phyloP scores from a whole-genome alignment of 495 filamentous ascomycete genomes.

The Chaetomium fimeti region DNA sequence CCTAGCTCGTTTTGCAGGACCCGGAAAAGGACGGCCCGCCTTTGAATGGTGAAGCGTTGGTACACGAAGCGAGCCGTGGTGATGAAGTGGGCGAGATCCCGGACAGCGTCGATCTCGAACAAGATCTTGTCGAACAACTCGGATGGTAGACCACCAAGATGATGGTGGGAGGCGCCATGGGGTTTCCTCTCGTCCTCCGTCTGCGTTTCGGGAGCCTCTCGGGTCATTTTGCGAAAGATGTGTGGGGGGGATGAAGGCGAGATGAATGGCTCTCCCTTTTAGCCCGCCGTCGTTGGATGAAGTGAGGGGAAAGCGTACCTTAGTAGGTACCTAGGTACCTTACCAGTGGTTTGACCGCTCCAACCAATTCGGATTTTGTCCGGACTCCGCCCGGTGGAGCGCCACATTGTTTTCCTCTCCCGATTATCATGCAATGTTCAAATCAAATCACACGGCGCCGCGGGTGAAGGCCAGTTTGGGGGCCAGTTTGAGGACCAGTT shows the following conservation, averaged over 20 bases:
- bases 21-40: not conserved
- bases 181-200: not conserved
- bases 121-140: conserved; percentile 13
- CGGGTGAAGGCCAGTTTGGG: too few species aligned
- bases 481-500: too few species aligned
- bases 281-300: not conserved
- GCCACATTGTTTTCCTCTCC: not conserved
- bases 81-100: conserved; percentile 2
- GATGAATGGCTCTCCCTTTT: not conserved
- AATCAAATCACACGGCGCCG: not conserved
- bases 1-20: conserved; percentile 14
- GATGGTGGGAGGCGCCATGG: not conserved
- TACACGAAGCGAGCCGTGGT: not conserved
- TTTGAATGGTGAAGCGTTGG: not conserved
- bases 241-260: not conserved
- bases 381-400: not conserved
- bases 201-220: not conserved
- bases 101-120: not conserved
- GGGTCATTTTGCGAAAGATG: not conserved
- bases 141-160: not conserved
- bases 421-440: not conserved
- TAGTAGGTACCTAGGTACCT: too few species aligned
- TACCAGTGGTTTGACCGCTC: not conserved
- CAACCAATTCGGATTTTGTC: not conserved
- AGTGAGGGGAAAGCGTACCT: not conserved